phyloP scores from a whole-genome alignment of 2,329 filamentous ascomycete genomes.

The Microdochium trichocladiopsis region DNA sequence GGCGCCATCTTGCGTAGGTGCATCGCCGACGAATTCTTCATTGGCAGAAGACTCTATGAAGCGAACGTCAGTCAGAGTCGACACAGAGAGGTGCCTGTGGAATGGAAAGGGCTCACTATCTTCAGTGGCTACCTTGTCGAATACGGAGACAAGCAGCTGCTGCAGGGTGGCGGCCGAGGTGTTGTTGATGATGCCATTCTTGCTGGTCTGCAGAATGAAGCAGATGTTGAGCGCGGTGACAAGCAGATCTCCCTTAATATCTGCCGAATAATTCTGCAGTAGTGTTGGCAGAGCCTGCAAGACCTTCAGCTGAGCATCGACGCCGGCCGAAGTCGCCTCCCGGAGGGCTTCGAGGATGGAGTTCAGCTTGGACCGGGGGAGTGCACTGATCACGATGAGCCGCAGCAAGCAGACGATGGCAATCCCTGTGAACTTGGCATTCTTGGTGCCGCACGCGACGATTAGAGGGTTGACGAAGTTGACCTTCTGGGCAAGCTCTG shows the following conservation, averaged over 20 bases:
- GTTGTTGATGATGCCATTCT: constrained; percentile 89
- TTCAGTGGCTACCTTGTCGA: constrained; percentile 81
- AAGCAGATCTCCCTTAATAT: constrained; percentile 74
- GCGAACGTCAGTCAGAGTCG: constrained; percentile 58
- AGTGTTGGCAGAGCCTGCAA: constrained; percentile 85
- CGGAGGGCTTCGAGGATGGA: constrained; percentile 84
- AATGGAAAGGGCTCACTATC: constrained; percentile 54
- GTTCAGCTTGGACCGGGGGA: constrained; percentile 72
- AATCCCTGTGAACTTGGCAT: constrained; percentile 82
- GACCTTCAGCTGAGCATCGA: constrained; percentile 95
- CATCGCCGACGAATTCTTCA: constrained; percentile 55
- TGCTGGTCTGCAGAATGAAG: constrained; percentile 82
- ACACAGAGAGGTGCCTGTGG: constrained; percentile 39
- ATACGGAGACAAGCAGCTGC: constrained; percentile 85
- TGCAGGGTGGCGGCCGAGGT: constrained; percentile 95
- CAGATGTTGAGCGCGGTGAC: constrained; percentile 84
- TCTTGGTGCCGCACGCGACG: constrained; percentile 83
- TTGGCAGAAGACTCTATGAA: constrained; percentile 39
- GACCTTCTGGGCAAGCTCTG: constrained; percentile 75
- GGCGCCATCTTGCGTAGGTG: constrained; percentile 56
- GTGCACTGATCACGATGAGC: constrained; percentile 72
- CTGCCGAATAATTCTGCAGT: constrained; percentile 80
- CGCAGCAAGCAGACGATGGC: constrained; percentile 85
- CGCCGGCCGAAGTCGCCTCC: constrained; percentile 70
- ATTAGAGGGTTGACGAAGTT: constrained; percentile 92